These are phyloP conservation scores for Lasiodiplodia sp. DNA, from an alignment of 2,329 filamentous ascomycete genomes.

Conservation along the genomic window DNA sequence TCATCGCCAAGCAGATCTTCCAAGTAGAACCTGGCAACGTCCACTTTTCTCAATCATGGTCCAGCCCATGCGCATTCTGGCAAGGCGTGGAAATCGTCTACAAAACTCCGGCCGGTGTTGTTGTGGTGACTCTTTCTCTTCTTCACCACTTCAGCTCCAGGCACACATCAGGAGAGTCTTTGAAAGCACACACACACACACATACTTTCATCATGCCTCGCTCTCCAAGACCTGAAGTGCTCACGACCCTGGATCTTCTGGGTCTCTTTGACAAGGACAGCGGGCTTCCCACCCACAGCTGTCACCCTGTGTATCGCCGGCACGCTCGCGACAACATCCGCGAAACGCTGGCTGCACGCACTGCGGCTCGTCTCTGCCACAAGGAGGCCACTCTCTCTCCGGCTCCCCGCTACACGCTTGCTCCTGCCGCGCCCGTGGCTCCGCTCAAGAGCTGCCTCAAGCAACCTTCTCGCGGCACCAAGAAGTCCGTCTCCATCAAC, in stretches of 20 bases:
- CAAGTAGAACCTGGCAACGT: no score
- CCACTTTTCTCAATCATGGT: no score
- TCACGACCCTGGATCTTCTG: background rate
- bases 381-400: background rate
- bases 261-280: background rate
- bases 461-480: background rate
- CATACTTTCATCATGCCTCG: background rate
- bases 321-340: background rate
- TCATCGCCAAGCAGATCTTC: no score
- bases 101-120: no score
- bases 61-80: no score
- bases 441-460: conserved; percentile 6
- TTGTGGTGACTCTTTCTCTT: no score
- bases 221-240: background rate
- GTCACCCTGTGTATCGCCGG: background rate
- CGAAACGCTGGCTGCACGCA: background rate
- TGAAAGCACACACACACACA: background rate
- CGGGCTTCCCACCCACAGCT: background rate
- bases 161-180: no score
- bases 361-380: background rate
- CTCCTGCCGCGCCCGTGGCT: background rate
- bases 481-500: background rate
- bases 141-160: no score
- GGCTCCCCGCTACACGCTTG: background rate
- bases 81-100: no score